A percentile compares a stretch with the other conserved stretches of the same genome.
These are phyloP conservation scores for Phytopythium kandeliae DNA, from an alignment of 352 stramenopile genomes.

Conservation along the genomic window DNA sequence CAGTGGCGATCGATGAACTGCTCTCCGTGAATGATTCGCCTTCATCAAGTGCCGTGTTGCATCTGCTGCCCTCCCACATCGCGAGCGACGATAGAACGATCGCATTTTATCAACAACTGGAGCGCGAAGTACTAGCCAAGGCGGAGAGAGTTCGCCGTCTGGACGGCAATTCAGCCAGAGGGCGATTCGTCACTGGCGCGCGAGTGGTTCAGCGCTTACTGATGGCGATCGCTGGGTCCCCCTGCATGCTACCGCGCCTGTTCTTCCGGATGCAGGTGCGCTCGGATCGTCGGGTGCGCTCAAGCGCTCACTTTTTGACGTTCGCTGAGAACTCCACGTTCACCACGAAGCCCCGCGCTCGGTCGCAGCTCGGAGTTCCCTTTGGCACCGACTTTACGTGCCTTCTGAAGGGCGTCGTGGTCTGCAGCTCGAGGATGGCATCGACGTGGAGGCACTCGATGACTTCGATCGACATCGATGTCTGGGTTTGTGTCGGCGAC, in stretches of 20 bases:
- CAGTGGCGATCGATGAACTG: conserved; percentile 25
- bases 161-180: not conserved
- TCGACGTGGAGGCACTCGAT: conserved; percentile 7
- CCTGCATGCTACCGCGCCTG: conserved; percentile 20
- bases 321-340: conserved; percentile 34
- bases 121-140: conserved; percentile 1
- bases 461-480: conserved; percentile 16
- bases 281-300: conserved; percentile 15
- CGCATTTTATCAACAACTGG: not conserved
- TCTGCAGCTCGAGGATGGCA: conserved; percentile 13
- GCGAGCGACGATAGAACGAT: not conserved
- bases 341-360: conserved; percentile 35
- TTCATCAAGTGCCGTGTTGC: not conserved
- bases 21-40: conserved; percentile 12
- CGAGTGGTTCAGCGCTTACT: conserved; percentile 35
- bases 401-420: conserved; percentile 32
- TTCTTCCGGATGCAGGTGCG: conserved; percentile 39
- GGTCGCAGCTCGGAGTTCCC: conserved; percentile 43
- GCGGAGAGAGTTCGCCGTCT: conserved; percentile 5
- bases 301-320: conserved; percentile 43
- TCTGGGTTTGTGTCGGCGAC: conserved; percentile 22
- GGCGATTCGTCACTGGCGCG: conserved; percentile 17
- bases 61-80: not conserved
- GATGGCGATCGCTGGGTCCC: conserved; percentile 18
- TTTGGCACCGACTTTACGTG: conserved; percentile 46